Evolutionary conservation across 805 yeast species (phyloP), one percentile per base, ranked within the genome.

Genomic region (Cyberlindnera euphorbiae): DNA sequence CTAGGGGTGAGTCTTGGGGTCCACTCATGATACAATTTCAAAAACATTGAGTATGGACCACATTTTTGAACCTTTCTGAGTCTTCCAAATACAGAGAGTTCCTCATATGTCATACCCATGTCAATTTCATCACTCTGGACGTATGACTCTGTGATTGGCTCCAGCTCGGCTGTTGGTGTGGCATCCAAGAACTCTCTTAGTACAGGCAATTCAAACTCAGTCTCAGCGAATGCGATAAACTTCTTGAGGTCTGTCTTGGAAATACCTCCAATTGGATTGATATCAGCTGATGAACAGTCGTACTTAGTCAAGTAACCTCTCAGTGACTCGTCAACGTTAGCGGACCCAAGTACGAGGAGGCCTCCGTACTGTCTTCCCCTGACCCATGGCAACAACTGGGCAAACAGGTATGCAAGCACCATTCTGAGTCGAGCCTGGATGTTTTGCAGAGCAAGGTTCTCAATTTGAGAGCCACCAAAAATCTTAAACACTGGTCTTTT

Each of bases 41-140:
- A 67, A 58, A 93, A 93, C 95, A 87, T 86, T 6, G 95, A 85
- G 55, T 84, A 85, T 4, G 98, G 98, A 1, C 99, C 99, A 63
- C 96, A 85, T 63, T 89, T 89, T 32, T 85, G 86, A 31, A 93
- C 82, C 60, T 93, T 93, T 47, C 99, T 75, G 43, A 93, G 70
- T 41, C 83, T 73, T 11, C 99, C 99, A 66, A 93, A 89, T 6
- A 83, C 69, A 23, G 96, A 82, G 41, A 93, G 71, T 56, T 93
- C 98, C 46, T 89, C 95, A 53, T 93, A 93, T 0, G 96, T 84
- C 82, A 94, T 83, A 2, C 99, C 99, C 99, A 93, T 93, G 56
- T 93, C 99, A 11, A 76, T 79, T 60, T 93, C 99, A 59, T 93
- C 99, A 22, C 95, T 83, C 60, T 93, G 99, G 12, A 90, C 94